Evolutionary conservation across 2,329 filamentous ascomycete genomes (phyloP), one percentile per base, ranked within the genome.

Genomic region (Teratosphaeria nubilosa): DNA sequence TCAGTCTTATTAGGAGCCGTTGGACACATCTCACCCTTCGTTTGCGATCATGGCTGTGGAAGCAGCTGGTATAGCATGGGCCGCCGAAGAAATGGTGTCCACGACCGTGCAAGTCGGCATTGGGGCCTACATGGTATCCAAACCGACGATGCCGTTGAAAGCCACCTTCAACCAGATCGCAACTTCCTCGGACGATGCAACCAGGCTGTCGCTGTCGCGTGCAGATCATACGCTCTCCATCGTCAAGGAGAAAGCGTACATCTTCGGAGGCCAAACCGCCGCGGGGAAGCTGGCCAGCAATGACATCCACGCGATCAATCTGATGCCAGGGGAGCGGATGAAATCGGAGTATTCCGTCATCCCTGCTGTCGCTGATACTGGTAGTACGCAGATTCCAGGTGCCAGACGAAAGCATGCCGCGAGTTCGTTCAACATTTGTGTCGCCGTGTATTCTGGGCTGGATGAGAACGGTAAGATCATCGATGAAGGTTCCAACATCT

Each of bases 71-170:
- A 71, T 67, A 25, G 69, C 71, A 20, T 70, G 72, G 56, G 72
- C 70, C 1, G 75, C 71, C 37, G 74, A 76, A 59, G 71, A 76
- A 53, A 66, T 72, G 53, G 68, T 76, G 20, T 73, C 73, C 10
- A 75, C 73, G 1, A 71, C 69, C 10, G 62, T 68, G 2, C 69
- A 77, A 58, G 71, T 68, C 24, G 73, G 72, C 25, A 60, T 72
- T 22, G 74, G 70, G 16, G 74, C 73, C n/a, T 74, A 75, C 63
- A 69, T 74, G 48, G 67, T 76, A 3, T 68, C 73, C 0, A 74
- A 76, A 57, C 72, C 73, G 14, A 77, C 75, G 2, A 66, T 75
- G 60, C 74, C 74, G 52, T 64, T 77, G 51, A 76, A 75, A 54
- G 75, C 72, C 7, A 73, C 70, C 10, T 76, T 76, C 56, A 70